Percentiles rank a stretch among this genome's conserved stretches.
phyloP scores from a whole-genome alignment of 345 rosid species.

The Eucalyptus sideroxylon region DNA sequence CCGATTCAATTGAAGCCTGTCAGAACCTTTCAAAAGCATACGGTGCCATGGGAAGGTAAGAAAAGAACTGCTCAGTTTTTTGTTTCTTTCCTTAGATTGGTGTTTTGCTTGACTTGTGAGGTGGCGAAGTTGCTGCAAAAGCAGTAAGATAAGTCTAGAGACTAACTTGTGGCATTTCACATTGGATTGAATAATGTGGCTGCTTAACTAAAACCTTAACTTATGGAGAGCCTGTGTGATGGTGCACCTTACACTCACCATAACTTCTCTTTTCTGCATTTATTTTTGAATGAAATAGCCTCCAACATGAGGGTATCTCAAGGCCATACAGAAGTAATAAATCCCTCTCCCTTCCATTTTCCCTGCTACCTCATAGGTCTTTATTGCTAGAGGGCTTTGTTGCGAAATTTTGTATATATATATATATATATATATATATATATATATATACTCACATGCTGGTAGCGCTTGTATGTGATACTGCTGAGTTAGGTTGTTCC shows the following conservation, averaged over 20 bases:
- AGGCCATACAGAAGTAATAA: neutral
- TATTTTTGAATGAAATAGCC: neutral
- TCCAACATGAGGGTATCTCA: neutral
- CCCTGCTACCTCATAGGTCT: neutral
- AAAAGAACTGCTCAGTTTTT: neutral
- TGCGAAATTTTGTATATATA: neutral
- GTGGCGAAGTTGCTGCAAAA: neutral
- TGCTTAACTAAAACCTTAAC: neutral
- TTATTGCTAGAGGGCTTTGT: neutral
- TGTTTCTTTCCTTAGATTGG: neutral
- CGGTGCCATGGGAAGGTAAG: conserved; percentile 71
- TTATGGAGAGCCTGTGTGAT: neutral
- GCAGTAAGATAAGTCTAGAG: neutral
- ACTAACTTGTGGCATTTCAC: neutral
- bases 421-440: no score
- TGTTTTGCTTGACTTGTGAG: neutral
- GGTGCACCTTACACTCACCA: neutral
- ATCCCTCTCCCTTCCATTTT: neutral
- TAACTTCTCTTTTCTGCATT: neutral
- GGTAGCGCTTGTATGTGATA: neutral
- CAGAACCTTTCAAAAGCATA: conserved; percentile 93
- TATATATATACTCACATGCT: neutral
- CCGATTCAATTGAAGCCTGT: conserved; percentile 81
- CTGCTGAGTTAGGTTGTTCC: neutral
- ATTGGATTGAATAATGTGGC: neutral